Base-by-base conservation (phyloP, 805 yeast genomes). In the Metschnikowia shivogae region DNA sequence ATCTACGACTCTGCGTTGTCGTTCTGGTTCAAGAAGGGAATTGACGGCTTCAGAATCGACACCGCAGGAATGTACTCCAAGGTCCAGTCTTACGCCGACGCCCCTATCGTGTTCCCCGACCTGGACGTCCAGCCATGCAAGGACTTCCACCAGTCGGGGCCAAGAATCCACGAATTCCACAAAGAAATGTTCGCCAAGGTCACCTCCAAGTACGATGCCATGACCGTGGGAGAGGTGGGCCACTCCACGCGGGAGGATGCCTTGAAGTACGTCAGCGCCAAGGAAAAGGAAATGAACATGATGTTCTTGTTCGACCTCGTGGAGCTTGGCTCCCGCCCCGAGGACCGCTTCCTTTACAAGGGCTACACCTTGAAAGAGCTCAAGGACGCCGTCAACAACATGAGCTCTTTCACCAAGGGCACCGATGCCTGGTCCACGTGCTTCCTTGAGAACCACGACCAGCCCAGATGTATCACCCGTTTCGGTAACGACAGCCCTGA, bases 181-280 rank as follows among this genome's bases (percentile, higher is more conserved):
- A 70, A 71, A 58, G 81, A 77, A 54, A 69, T 79, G 74, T 70
- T 64, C 52, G 52, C 48, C 9, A 62, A 67, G 45, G 72, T 68
- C 34, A 66, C 74, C 14, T 58, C 72, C 27, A 65, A 72, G 47
- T 76, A 75, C 52, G 80, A 77, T 53, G 74, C 64, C 28, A 68
- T 79, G 74, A 76, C 82, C 6, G 82, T 79, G 27, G 84, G 83
- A 36, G 83, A 79, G 56, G 76, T 75, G 41, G 78, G 79, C 12
- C 61, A 60, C 44, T 65, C 73, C 35, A 49, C 70, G 5, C 65
- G 67, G 39, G 76, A 69, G 37, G 70, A 71, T 29, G 63, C 73
- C 5, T 58, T 72, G 53, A 64, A 70, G 46, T 76, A 72, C 53
- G 77, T 72, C 34, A 58, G 70, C 50, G 71, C 68, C 14, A 53